Base-by-base conservation (phyloP, 2,329 filamentous ascomycete genomes). In the Chrysoporthe cubensis region DNA sequence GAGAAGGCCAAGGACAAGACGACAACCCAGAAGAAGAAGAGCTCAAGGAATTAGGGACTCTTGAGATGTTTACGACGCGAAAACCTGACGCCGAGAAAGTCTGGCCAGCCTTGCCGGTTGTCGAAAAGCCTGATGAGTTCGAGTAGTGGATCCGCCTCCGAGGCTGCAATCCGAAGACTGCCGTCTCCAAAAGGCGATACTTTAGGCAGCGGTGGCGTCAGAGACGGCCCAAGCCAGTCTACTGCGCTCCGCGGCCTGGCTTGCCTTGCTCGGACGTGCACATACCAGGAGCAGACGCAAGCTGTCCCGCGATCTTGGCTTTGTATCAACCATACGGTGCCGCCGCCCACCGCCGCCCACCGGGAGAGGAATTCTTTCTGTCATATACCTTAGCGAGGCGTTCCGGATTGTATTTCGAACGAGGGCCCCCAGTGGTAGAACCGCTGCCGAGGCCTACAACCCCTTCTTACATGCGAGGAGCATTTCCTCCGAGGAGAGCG, bases 1-100 rank as follows among this genome's bases (percentile, higher is more conserved):
- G 65, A 66, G 52, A 62, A 66, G 46, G 58, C 61, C n/a, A 64
- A 66, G 54, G 56, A 68, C 14, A 40, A 46, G 8, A 48, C 40
- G 56, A 50, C n/a, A 7, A 9, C 7, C 26, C 43, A 9, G 43
- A 26, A 43, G 32, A 42, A 46, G 52, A 65, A 65, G 37, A 32
- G n/a, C 42, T 65, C 21, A 37, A 58, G 54, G 11, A 52, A 52
- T 11, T 59, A 48, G 56, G 26, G 34, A n/a, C 44, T 9, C 40
- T 6, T 3, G 26, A 18, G 11, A 21, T 50, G 32, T 16, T 32
- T 18, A 26, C 18, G 4, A 14, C 8, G 11, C n/a, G 9, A 40
- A 9, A 32, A 6, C n/a, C 37, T 43, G 37, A 14, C 42, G n/a
- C 7, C 6, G 57, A 26, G n/a, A 5, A 8, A 4, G 43, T 11